Evolutionary conservation across 768 basidiomycete species (phyloP).

Genomic region (Scleroderma bovista): DNA sequence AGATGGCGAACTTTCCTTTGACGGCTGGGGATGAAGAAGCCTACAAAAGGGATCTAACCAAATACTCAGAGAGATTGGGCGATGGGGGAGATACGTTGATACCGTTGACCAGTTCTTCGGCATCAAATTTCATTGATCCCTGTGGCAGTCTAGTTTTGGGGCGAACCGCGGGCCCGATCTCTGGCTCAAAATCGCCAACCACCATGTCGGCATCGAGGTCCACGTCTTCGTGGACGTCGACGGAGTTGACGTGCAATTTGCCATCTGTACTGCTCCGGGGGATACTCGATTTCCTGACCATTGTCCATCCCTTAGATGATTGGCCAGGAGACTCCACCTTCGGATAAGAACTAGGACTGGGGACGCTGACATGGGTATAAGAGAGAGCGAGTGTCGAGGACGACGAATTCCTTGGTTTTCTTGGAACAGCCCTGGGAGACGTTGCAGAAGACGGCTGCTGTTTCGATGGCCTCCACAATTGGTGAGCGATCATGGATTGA

Average conservation of each 20-base stretch:
- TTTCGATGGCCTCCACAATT: constrained; percentile 35
- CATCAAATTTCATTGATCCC: constrained; percentile 56
- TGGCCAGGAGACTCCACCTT: constrained; percentile 32
- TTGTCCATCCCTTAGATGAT: constrained; percentile 65
- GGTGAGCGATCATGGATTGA: constrained; percentile 45
- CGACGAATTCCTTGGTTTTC: constrained; percentile 42
- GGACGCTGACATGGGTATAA: constrained; percentile 74
- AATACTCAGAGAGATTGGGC: constrained; percentile 25
- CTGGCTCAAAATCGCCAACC: constrained; percentile 68
- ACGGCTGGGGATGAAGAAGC: constrained; percentile 35
- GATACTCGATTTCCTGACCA: constrained; percentile 47
- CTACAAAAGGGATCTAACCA: constrained; percentile 55
- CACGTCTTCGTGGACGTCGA: constrained; percentile 38
- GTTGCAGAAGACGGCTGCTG: constrained; percentile 30
- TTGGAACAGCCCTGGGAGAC: constrained; percentile 54
- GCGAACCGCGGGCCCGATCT: constrained; percentile 31
- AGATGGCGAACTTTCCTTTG: constrained; percentile 12
- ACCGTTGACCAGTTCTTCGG: constrained; percentile 77
- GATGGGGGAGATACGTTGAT: constrained; percentile 17
- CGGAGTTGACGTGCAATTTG: constrained; percentile 13
- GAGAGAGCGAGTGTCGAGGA: constrained; percentile 71
- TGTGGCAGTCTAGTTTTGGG: constrained; percentile 41
- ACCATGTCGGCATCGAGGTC: constrained; percentile 76
- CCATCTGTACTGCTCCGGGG: constrained; percentile 21
- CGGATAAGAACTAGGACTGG: constrained; percentile 72